These are phyloP conservation scores for Megacollybia marginata DNA, from an alignment of 768 basidiomycete species.

Conservation along the genomic window DNA sequence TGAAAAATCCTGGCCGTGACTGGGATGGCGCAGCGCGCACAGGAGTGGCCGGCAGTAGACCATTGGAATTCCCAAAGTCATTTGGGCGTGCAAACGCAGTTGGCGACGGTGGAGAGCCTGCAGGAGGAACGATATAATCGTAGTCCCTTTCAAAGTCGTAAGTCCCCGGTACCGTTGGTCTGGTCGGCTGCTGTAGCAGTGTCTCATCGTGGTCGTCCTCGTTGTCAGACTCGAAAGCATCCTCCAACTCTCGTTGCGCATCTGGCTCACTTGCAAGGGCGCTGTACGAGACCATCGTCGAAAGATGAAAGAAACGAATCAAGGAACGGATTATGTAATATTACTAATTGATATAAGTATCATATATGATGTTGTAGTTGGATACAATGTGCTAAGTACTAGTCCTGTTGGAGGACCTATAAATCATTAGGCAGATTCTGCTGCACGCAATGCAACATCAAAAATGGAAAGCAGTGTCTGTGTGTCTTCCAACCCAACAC, in stretches of 20 bases:
- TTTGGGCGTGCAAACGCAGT: conserved; percentile 46
- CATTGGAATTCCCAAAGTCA: conserved; percentile 69
- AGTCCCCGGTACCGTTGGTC: conserved; percentile 29
- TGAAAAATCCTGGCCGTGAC: conserved; percentile 45
- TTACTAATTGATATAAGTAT: not conserved
- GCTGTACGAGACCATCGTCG: not conserved
- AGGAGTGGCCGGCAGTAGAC: conserved; percentile 46
- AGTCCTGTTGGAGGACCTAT: conserved; percentile 12
- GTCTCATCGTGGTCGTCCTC: conserved; percentile 23
- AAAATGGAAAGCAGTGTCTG: conserved; percentile 52
- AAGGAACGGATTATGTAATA: too few species aligned
- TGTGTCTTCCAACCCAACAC: conserved; percentile 82
- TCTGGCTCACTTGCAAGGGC: conserved; percentile 16
- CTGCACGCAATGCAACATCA: conserved; percentile 59
- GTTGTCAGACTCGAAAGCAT: conserved; percentile 65
- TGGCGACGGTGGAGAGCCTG: conserved; percentile 69
- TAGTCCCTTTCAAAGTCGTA: conserved; percentile 83
- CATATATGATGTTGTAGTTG: conserved; percentile 5
- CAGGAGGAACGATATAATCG: conserved; percentile 53
- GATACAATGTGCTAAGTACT: conserved; percentile 7
- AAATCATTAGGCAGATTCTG: conserved; percentile 33
- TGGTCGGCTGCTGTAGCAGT: not conserved
- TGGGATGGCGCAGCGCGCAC: conserved; percentile 20
- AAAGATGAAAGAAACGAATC: not conserved
- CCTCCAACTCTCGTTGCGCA: conserved; percentile 60